Base-by-base conservation (phyloP, 495 filamentous ascomycete species). In the Hyaloscypha bicolor region DNA sequence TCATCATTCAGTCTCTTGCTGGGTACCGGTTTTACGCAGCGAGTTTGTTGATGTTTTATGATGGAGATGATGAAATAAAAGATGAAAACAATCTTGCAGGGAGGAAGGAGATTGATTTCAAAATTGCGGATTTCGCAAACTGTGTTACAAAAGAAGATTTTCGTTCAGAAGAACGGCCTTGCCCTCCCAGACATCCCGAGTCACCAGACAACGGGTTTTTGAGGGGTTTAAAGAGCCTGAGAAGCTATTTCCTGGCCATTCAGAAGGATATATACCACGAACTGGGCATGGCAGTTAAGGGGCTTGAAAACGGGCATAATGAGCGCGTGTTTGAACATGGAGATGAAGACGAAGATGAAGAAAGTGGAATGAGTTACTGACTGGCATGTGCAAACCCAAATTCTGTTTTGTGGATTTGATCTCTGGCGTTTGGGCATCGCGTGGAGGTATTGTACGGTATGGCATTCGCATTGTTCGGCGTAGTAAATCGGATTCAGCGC, bases 81-180 rank as follows among this genome's bases (percentile, higher is more conserved):
- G 76, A 70, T 1, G 65, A 69, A 45, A 75, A 77, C 2, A 81
- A 86, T 14, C 80, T 81, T 52, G 80, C 80, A 9, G 80, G 79
- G 0, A 79, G 74, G 65, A 75, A 79, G 9, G 83, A 88, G 60
- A 92, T 99, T 66, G 90, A 96, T 72, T 85, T 99, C 74, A 97
- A 97, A 77, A 96, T 99, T 75, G 94, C 97, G 55, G 95, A 99
- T 76, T 99, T 99, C 81, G 95, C 95, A 31, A 99, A 99, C 74
- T 97, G 94, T 69, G 90, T 98, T 9, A 97, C 93, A 11, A 90
- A 91, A 4, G 92, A 94, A 61, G 93, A 97, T 72, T 77, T 82
- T 35, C 66, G 87, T 21, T 77, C 87, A 29, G 76, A 72, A 1
- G 80, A 87, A 8, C 85, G 86, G 33, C 82, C 87, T 33, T 97